These are phyloP conservation scores for Ceraceosorus guamensis DNA, from an alignment of 1,284 basidiomycete genomes.

Conservation along the genomic window DNA sequence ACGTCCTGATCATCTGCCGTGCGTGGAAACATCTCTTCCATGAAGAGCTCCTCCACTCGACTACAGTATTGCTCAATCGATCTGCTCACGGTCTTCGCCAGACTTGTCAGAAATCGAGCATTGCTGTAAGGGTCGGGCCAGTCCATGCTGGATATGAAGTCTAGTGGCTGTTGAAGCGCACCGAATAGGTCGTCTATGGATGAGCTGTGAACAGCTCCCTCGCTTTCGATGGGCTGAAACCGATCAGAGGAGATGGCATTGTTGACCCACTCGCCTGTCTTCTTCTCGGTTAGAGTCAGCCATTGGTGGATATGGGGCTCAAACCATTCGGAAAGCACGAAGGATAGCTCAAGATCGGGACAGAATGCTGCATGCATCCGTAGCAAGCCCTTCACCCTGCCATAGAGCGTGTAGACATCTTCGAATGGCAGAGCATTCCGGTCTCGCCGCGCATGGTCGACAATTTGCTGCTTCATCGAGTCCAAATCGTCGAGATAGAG, in stretches of 20 bases:
- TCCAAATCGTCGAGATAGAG: constrained; percentile 66
- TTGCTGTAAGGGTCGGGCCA: constrained; percentile 88
- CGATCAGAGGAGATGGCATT: constrained; percentile 36
- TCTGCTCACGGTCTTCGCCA: constrained; percentile 74
- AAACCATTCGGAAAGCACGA: constrained; percentile 58
- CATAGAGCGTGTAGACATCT: constrained; percentile 79
- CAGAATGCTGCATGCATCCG: constrained; percentile 75
- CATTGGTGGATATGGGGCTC: constrained; percentile 82
- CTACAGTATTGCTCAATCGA: constrained; percentile 87
- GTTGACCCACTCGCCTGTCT: constrained; percentile 83
- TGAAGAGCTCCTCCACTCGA: constrained; percentile 78
- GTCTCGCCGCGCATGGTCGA: constrained; percentile 33
- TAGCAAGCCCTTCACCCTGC: constrained; percentile 64
- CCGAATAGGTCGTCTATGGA: constrained; percentile 95
- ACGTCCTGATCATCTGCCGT: constrained; percentile 50
- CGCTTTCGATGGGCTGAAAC: constrained; percentile 57
- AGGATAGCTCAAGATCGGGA: constrained; percentile 53
- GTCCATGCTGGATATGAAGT: constrained; percentile 76
- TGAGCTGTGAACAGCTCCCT: constrained; percentile 77
- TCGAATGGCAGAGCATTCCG: constrained; percentile 29
- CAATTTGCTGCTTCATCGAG: constrained; percentile 38
- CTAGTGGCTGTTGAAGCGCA: constrained; percentile 80
- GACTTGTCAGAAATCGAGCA: constrained; percentile 75
- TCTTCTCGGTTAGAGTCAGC: constrained; percentile 79
- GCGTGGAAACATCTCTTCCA: constrained; percentile 86